phyloP scores from a whole-genome alignment of 805 yeast genomes.

The Starmerella sp. region DNA sequence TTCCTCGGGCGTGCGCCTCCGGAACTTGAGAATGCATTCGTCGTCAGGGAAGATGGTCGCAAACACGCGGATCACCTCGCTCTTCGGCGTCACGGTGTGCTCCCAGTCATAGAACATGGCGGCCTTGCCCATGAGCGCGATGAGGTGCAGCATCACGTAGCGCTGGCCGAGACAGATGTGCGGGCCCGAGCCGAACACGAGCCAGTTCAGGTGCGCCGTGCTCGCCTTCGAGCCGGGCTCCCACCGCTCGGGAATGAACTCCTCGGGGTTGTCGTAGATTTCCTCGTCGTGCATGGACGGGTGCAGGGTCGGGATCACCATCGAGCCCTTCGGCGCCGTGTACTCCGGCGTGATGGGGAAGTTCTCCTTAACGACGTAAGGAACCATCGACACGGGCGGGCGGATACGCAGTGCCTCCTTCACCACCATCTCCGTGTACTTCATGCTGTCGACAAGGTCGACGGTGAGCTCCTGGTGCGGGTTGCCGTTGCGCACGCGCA shows the following conservation, averaged over 20 bases:
- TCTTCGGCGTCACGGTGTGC: constrained; percentile 70
- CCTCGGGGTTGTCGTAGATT: constrained; percentile 88
- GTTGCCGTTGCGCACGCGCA: constrained; percentile 69
- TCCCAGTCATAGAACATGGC: constrained; percentile 67
- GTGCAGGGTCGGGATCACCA: constrained; percentile 91
- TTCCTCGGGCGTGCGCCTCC: constrained; percentile 18
- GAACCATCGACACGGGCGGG: constrained; percentile 98
- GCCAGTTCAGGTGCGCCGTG: constrained; percentile 79
- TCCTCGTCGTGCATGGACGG: constrained; percentile 97
- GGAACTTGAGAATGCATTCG: constrained; percentile 73
- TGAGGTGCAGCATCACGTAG: constrained; percentile 81
- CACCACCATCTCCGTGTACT: constrained; percentile 79
- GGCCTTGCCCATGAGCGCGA: constrained; percentile 85
- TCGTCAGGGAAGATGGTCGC: constrained; percentile 98
- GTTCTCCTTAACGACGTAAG: constrained; percentile 78
- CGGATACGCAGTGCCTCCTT: constrained; percentile 87
- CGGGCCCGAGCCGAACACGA: constrained; percentile 94
- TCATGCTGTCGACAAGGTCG: constrained; percentile 75
- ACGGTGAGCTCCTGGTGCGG: constrained; percentile 49
- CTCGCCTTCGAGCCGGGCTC: constrained; percentile 56
- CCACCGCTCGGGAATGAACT: constrained; percentile 96
- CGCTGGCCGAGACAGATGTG: constrained; percentile 93
- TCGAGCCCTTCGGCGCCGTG: constrained; percentile 92
- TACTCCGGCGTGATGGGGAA: constrained; percentile 77
- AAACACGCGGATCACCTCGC: constrained; percentile 89